Percentiles rank a stretch among this genome's conserved stretches.
phyloP scores from a whole-genome alignment of 2,329 filamentous ascomycete genomes.

The Ciborinia camelliae region DNA sequence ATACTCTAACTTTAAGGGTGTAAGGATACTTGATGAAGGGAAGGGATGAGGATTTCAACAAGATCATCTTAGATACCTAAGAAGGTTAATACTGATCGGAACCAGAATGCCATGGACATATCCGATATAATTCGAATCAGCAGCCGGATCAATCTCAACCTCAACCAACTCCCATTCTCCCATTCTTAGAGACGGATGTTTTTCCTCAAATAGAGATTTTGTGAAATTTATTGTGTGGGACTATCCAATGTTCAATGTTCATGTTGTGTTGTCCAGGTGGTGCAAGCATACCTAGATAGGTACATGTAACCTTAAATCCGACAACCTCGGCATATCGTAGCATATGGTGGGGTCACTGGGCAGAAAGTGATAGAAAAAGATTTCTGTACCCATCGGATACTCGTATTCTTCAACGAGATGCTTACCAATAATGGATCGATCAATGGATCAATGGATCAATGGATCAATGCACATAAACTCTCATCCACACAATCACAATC shows the following conservation, averaged over 20 bases:
- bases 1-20: not conserved
- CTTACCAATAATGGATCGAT: constrained; percentile 19
- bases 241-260: not conserved
- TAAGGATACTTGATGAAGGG: not conserved
- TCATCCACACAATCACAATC: not conserved
- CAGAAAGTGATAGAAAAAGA: too few relatives aligned
- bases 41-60: not conserved
- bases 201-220: constrained; percentile 5
- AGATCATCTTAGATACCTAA: not conserved
- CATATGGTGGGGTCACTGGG: too few relatives aligned
- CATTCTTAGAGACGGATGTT: not conserved
- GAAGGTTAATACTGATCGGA: not conserved
- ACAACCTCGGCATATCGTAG: constrained; percentile 13
- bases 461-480: not conserved
- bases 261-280: not conserved
- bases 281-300: too few relatives aligned
- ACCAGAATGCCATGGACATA: not conserved
- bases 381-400: constrained; percentile 3
- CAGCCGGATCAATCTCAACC: not conserved
- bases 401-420: not conserved
- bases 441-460: too few relatives aligned
- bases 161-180: too few relatives aligned
- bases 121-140: not conserved
- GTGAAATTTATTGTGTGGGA: not conserved
- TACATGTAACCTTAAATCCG: too few relatives aligned